Conservation (phyloP, 441 rosid species). For the Raphanus hybrid region DNA sequence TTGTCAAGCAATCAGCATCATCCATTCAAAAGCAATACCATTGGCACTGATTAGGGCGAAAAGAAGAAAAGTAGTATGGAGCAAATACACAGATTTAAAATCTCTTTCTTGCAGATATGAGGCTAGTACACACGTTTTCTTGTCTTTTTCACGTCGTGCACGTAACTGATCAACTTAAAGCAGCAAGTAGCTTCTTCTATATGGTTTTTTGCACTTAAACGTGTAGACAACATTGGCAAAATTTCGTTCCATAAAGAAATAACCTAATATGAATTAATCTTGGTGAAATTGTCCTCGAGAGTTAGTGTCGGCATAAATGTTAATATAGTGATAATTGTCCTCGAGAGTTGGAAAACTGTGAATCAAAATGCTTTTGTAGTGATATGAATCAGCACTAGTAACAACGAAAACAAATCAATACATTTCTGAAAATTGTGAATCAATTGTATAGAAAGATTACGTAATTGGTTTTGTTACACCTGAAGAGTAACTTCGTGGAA, state of each 20-base stretch:
- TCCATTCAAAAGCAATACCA: conserved; percentile 27
- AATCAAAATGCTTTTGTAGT: too few species aligned
- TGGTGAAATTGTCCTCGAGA: neutral
- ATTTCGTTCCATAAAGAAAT: conserved; percentile 56
- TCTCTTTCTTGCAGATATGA: conserved; percentile 23
- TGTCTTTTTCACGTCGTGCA: conserved; percentile 18
- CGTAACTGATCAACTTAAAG: conserved; percentile 52
- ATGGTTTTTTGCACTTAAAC: conserved; percentile 67
- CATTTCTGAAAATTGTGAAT: too few species aligned
- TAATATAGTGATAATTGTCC: too few species aligned
- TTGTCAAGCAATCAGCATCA: conserved; percentile 18
- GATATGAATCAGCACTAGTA: too few species aligned
- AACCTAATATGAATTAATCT: neutral
- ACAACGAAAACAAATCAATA: too few species aligned
- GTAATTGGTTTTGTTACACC: too few species aligned
- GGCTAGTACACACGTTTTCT: conserved; percentile 8
- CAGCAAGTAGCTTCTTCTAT: conserved; percentile 81
- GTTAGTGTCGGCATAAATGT: too few species aligned
- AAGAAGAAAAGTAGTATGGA: conserved; percentile 9
- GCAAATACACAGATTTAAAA: conserved; percentile 1
- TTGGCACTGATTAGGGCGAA: conserved; percentile 5
- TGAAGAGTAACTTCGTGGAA: too few species aligned
- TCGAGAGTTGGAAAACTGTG: too few species aligned
- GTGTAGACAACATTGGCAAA: conserved; percentile 65
- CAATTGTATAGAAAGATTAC: too few species aligned